Percentiles rank a stretch among this genome's conserved stretches.
phyloP scores from a whole-genome alignment of 73 alveolate genomes.

The Paraurostyla sp. region DNA sequence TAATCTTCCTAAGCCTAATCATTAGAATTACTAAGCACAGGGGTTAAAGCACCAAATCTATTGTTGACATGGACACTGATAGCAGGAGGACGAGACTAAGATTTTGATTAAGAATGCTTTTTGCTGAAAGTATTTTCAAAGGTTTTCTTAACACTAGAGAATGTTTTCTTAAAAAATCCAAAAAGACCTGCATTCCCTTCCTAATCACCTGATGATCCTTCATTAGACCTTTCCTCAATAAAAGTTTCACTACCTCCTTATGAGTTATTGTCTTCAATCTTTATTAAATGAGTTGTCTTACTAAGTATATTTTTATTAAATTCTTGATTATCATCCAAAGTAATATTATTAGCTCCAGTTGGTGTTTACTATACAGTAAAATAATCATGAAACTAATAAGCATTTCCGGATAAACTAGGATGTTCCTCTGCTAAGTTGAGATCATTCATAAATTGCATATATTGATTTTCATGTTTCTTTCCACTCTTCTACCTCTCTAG shows the following conservation, averaged over 20 bases:
- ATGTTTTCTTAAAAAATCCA: constrained; percentile 59
- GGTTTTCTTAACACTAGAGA: constrained; percentile 60
- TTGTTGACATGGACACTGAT: background rate
- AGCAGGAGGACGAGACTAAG: background rate
- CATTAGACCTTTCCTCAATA: constrained; percentile 19
- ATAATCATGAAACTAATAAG: background rate
- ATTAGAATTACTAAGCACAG: background rate
- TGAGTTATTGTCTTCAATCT: constrained; percentile 19
- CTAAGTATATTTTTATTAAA: background rate
- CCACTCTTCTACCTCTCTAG: background rate
- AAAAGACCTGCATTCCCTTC: constrained; percentile 48
- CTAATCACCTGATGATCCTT: constrained; percentile 19
- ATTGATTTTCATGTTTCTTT: background rate
- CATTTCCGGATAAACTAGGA: too few relatives aligned
- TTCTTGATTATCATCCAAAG: background rate
- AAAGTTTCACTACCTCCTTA: background rate
- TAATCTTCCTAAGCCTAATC: background rate
- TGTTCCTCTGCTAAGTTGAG: background rate
- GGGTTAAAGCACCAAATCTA: background rate
- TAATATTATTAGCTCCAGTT: background rate
- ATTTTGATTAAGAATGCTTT: background rate
- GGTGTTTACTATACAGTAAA: constrained; percentile 16
- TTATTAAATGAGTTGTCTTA: background rate
- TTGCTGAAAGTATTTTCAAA: constrained; percentile 44
- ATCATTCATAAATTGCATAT: background rate